Base-by-base conservation (phyloP, 108 stramenopile species). In the Skeletonema marinoi region DNA sequence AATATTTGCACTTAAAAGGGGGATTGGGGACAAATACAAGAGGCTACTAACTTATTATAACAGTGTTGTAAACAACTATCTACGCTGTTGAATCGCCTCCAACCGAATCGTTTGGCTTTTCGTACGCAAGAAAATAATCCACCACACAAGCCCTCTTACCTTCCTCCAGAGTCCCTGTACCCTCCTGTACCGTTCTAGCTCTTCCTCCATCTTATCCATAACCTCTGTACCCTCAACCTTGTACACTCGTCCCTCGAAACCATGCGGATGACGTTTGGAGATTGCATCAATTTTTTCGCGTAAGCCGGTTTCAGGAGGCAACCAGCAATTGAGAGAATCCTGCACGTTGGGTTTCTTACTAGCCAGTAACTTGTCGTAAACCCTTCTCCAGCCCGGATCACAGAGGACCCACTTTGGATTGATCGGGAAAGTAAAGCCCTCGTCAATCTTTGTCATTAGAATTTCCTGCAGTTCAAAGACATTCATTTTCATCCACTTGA, bases 351-450 rank as follows among this genome's bases (percentile, higher is more conserved):
- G 68, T 25, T 63, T 66, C 38, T 86, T 51, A 46, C 81, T 83
- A 8, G 75, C 69, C 72, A 89, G 64, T 25, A 91, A 65, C 60
- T 84, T 69, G 71, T 91, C 87, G 73, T 88, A 91, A 2, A 91
- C 76, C 44, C 84, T 44, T 63, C 85, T 88, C 90, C 90, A 91
- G 11, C 90, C 90, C 21, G 87, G 87, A 82, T 91, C 90, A 67
- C 87, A 87, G 17, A 91, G 70, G 6, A 91, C 80, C 90, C 88
- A 88, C 75, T 82, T 82, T 31, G 75, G 89, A 84, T 87, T 87
- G 44, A 87, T 50, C 14, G 85, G 88, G 66, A 89, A 89, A 12
- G 86, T 85, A 36, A 78, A 89, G 14, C 88, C 88, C 14, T 77
- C 76, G 32, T 85, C 74, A 68, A 89, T 87, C 54, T 85, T 86